Conservation (phyloP, 352 stramenopile species). For the Pythium angustatum region DNA sequence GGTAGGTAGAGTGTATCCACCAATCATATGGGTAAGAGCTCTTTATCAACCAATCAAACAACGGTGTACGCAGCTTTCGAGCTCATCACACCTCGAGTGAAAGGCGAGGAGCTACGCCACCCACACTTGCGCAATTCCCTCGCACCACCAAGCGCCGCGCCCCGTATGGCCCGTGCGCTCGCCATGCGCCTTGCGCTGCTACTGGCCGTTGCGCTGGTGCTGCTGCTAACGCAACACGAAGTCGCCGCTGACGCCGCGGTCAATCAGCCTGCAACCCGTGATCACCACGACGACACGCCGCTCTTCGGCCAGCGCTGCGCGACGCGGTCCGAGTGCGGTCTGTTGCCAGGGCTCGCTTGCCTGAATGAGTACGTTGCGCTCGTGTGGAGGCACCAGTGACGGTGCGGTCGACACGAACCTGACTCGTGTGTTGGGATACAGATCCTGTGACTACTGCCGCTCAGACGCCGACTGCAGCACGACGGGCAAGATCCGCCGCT, state of each 20-base stretch:
- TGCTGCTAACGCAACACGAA: not conserved
- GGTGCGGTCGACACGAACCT: not conserved
- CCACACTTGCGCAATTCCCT: slow-evolving; percentile 22
- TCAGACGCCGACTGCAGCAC: slow-evolving; percentile 54
- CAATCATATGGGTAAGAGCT: too few relatives aligned
- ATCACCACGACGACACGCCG: not conserved
- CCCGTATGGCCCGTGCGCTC: not conserved
- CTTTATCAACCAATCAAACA: slow-evolving; percentile 14
- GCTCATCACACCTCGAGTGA: not conserved
- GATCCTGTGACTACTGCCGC: slow-evolving; percentile 72
- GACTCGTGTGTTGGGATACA: slow-evolving; percentile 23
- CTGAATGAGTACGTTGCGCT: slow-evolving; percentile 42
- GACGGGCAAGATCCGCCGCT: slow-evolving; percentile 58
- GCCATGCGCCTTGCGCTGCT: not conserved
- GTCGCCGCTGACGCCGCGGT: not conserved
- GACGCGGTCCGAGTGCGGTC: slow-evolving; percentile 62
- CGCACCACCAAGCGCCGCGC: not conserved
- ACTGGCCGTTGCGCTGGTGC: not conserved
- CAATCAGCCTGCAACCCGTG: not conserved
- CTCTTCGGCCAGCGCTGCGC: slow-evolving; percentile 53
- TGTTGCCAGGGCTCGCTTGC: slow-evolving; percentile 71
- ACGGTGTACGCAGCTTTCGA: too few relatives aligned
- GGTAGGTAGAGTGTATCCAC: not conserved
- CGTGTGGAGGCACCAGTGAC: not conserved
- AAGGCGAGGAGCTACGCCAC: slow-evolving; percentile 3